A percentile compares a stretch with the other conserved stretches of the same genome.
Conservation (phyloP, 1,284 basidiomycete genomes). For the Fomitopsis palustris region DNA sequence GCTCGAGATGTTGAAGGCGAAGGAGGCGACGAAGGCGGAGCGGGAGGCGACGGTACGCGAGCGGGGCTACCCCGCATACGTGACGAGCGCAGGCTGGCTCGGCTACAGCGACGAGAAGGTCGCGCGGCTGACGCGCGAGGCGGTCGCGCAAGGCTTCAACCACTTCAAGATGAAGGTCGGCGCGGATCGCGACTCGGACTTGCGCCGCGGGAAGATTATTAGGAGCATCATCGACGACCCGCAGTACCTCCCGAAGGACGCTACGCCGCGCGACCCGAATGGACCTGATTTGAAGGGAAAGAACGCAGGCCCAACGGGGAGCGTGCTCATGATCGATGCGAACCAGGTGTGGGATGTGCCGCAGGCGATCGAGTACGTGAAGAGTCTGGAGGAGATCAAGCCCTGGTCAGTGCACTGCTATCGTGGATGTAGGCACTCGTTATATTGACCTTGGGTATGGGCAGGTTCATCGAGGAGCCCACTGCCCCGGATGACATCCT, state of each 20-base stretch:
- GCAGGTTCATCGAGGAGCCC: constrained; percentile 92
- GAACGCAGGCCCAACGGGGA: constrained; percentile 92
- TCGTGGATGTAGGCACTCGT: neutral
- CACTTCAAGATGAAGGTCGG: constrained; percentile 99
- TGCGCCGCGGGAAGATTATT: constrained; percentile 85
- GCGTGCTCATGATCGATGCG: constrained; percentile 94
- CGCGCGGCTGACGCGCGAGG: constrained; percentile 80
- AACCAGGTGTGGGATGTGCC: constrained; percentile 97
- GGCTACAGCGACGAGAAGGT: constrained; percentile 93
- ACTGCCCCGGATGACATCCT: constrained; percentile 91
- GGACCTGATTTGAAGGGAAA: constrained; percentile 72
- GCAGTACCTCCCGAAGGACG: constrained; percentile 56
- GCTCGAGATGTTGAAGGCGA: constrained; percentile 75
- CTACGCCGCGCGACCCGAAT: constrained; percentile 58
- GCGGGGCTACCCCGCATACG: constrained; percentile 89
- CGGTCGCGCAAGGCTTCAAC: constrained; percentile 85
- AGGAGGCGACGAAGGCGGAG: constrained; percentile 73
- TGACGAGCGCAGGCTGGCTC: constrained; percentile 92
- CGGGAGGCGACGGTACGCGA: constrained; percentile 72
- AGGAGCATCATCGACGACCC: constrained; percentile 94
- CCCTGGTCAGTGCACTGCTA: constrained; percentile 65
- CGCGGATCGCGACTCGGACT: constrained; percentile 75
- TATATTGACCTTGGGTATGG: neutral
- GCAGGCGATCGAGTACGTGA: constrained; percentile 90
- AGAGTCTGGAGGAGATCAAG: constrained; percentile 74